Base-by-base conservation (phyloP, 495 filamentous ascomycete genomes). In the Trichodelitschia bisporula region DNA sequence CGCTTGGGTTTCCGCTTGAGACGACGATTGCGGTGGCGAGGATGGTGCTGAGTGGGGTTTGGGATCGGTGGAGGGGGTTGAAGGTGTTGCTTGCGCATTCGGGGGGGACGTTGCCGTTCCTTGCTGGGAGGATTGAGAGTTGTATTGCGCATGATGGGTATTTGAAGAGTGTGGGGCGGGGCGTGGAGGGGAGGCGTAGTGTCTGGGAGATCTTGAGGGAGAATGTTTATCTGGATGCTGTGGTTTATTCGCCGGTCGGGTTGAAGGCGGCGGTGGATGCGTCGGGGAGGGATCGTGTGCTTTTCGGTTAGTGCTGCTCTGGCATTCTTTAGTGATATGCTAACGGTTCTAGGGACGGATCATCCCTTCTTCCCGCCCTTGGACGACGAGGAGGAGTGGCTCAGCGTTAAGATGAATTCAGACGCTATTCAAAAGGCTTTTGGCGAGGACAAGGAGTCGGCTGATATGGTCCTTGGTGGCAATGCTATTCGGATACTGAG, bases 321-420 rank as follows among this genome's bases (percentile, higher is more conserved):
- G 8, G 8, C 29, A 8, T 31, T 25, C 5, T 31, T 14, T 31
- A 4, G 11, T n/a, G 15, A 23, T 3, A 11, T 19, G n/a, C 10
- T 31, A 9, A 26, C 4, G 13, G 5, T 18, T n/a, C 15, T 31
- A 67, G 64, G 77, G 13, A 90, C 79, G 2, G 84, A 92, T 48
- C 78, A 92, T 53, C 84, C 84, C 0, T 95, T 95, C 54, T 95
- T 92, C 50, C 84, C 84, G 19, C 82, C 82, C 1, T 40, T 90
- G 10, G 56, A 56, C 16, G 57, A 56, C 15, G 62, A 64, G 32
- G 58, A 58, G 25, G 57, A 72, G 39, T 95, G 84, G 84, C 56
- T 64, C 36, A 95, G 84, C 51, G 80, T 91, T 11, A 65, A 54
- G 25, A 66, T 64, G 4, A 95, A 92, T 42, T 72, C 66, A 33